These are phyloP conservation scores for Tanacetum coccineum DNA, from an alignment of 129 eudicot genomes.

Conservation along the genomic window DNA sequence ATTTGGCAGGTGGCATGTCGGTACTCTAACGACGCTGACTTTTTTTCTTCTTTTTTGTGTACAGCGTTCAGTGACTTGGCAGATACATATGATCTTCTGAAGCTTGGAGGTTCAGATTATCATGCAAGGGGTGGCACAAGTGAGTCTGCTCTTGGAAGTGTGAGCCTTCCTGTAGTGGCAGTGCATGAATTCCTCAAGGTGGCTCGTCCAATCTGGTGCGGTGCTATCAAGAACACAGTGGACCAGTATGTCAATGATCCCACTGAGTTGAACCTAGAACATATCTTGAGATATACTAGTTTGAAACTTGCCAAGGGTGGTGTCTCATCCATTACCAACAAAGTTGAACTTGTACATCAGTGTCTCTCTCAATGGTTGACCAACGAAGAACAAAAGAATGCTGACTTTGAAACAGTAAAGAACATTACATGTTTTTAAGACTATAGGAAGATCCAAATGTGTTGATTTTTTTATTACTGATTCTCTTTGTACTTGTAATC, in stretches of 20 bases:
- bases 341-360: conserved; percentile 35
- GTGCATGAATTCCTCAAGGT: conserved; percentile 65
- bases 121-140: conserved; percentile 83
- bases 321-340: conserved; percentile 9
- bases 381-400: conserved; percentile 53
- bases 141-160: conserved; percentile 77
- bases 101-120: conserved; percentile 95
- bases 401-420: conserved; percentile 40
- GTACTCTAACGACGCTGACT: background rate
- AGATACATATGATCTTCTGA: conserved; percentile 61
- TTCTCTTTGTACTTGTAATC: background rate
- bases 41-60: background rate
- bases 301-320: conserved; percentile 29
- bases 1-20: too few relatives aligned
- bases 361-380: conserved; percentile 67
- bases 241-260: conserved; percentile 61
- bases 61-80: conserved; percentile 82
- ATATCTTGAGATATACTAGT: conserved; percentile 43
- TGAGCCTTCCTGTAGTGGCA: conserved; percentile 60
- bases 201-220: conserved; percentile 87
- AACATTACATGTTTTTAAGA: conserved; percentile 14
- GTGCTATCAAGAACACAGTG: conserved; percentile 51
- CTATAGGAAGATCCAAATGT: background rate
- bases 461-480: background rate
- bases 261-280: conserved; percentile 57